Base-by-base conservation (phyloP, 257 asterid species). In the Capsicum chinense region DNA sequence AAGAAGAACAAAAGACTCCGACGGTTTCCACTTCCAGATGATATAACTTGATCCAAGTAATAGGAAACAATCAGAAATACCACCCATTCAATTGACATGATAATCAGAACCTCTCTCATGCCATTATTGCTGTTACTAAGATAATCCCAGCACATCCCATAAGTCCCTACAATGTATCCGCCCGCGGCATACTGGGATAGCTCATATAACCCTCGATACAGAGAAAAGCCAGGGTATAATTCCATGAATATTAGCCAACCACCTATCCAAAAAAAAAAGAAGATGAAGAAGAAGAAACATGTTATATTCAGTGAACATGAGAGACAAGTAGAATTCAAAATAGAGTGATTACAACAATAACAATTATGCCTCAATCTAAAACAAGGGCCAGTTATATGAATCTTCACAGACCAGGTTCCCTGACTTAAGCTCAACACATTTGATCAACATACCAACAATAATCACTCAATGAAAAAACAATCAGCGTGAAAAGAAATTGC, bases 141-240 rank as follows among this genome's bases (percentile, higher is more conserved):
- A 56, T 80, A 69, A 7, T 79, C 88, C 92, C 88, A 88, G 50
- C 15, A 52, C 87, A 89, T 86, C 56, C 92, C 92, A 57, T 48
- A 79, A 76, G 92, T 83, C 71, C 92, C 90, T 56, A 82, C 83
- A 0, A 14, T 0, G 59, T 10, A 21, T 62, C 87, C 90, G 7
- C 19, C 63, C 3, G 1, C 8, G 6, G 86, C 81, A 33, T 80
- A 88, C 5, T 69, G 47, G 12, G 60, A 33, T 56, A 89, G 69
- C 80, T 89, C 92, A 44, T 89, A 56, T 56, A 89, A 68, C 70
- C 89, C 92, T 47, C 90, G 84, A 57, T 83, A 87, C 33, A 89
- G 73, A 9, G 89, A 81, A 73, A 89, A 83, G 13, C 86, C 88
- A 62, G 90, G 92, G 44, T 80, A 89, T 59, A 88, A 80, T 86